Evolutionary conservation across 352 stramenopile genomes (phyloP), one percentile per base, ranked within the genome.

Genomic region (Blastocystis sp.): DNA sequence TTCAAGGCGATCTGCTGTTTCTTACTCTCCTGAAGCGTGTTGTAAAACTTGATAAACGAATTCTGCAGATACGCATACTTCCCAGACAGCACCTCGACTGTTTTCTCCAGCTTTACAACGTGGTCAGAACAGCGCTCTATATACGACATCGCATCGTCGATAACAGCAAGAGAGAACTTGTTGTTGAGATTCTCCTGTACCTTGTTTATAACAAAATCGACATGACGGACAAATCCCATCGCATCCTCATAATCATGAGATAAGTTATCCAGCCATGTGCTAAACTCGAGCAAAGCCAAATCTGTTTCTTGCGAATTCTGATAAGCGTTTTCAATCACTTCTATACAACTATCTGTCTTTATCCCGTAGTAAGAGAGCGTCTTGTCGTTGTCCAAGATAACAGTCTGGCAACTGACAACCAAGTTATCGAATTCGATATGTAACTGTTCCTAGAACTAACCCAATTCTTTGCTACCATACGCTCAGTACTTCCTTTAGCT

Each of bases 311-410:
- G 34, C 20, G 68, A 50, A 11, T 85, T 62, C 56, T 85, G 73
- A 85, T 69, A 85, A n/a, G 73, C 73, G 47, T 85, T 85, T 65
- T 68, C 50, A n/a, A 85, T 68, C 1, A 85, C 43, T 9, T 66
- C 43, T 20, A 85, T 64, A 7, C 63, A 18, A 47, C 73, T 85
- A 39, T 16, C 41, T 7, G 26, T 13, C 5, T 30, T 3, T 47
- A 85, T 85, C 2, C 47, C 47, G 24, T 85, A 85, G 20, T 66
- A 85, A 11, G 50, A 20, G 20, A 85, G 30, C n/a, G 73, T 85
- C 68, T 69, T 85, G 26, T 85, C 73, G 26, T 85, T 85, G 45
- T 85, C 73, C 11, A 85, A 45, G 16, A 85, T 85, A 3, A 85
- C 20, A 7, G 30, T 39, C 11, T 85, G 13, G n/a, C 18, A 85